A percentile compares a stretch with the other conserved stretches of the same genome.
phyloP scores from a whole-genome alignment of 805 yeast species.

The Debaryomyces tyrocola region DNA sequence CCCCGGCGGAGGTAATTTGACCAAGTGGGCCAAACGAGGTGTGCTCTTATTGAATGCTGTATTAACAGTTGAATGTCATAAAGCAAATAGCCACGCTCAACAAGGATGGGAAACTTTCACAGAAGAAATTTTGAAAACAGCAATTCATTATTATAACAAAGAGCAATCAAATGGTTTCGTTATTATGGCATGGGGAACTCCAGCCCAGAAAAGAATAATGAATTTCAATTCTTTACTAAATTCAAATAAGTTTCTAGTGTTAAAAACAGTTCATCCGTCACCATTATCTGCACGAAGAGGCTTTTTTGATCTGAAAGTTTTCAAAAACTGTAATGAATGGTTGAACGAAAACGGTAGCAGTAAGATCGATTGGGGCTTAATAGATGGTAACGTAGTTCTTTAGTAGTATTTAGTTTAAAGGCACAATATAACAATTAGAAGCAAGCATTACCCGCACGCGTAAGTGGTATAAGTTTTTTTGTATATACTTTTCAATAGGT shows the following conservation, averaged over 20 bases:
- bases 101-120: conserved; percentile 95
- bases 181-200: conserved; percentile 79
- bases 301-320: conserved; percentile 77
- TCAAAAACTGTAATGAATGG: conserved; percentile 78
- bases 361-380: conserved; percentile 66
- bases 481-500: neutral
- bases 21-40: conserved; percentile 85
- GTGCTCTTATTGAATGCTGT: conserved; percentile 85
- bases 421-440: neutral
- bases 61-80: conserved; percentile 88
- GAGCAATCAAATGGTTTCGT: conserved; percentile 51
- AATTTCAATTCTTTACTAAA: conserved; percentile 24
- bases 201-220: conserved; percentile 64
- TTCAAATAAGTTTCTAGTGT: conserved; percentile 44
- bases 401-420: conserved; percentile 4
- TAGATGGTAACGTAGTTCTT: conserved; percentile 27
- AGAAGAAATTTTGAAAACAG: conserved; percentile 57
- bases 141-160: conserved; percentile 49
- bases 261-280: conserved; percentile 88
- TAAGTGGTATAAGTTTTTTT: neutral
- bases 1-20: conserved; percentile 62
- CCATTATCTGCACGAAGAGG: conserved; percentile 89
- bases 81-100: conserved; percentile 88
- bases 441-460: conserved; percentile 4
- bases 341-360: conserved; percentile 45